A percentile compares a stretch with the other conserved stretches of the same genome.
phyloP scores from a whole-genome alignment of 2,329 filamentous ascomycete genomes.

The Diaporthe vaccinii region DNA sequence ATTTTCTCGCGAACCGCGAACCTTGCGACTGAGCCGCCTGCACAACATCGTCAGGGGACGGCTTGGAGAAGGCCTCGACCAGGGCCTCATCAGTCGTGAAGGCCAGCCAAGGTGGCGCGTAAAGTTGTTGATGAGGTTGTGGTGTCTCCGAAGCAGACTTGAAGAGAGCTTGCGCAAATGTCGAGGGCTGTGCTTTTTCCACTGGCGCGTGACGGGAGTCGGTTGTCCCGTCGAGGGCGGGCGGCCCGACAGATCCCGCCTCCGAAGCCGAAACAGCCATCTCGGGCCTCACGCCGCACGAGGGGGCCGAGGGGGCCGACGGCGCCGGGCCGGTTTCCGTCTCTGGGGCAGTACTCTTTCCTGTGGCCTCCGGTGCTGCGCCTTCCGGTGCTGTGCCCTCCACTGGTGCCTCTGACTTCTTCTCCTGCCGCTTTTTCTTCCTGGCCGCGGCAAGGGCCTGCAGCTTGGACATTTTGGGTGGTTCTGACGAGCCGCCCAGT shows the following conservation, averaged over 20 bases:
- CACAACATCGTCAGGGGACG: constrained; percentile 93
- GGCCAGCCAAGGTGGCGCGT: constrained; percentile 64
- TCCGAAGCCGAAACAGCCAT: no score
- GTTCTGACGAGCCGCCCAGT: constrained; percentile 78
- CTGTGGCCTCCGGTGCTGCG: no score
- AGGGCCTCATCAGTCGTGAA: constrained; percentile 59
- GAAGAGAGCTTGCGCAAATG: constrained; percentile 69
- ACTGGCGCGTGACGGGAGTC: not conserved
- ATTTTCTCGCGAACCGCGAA: constrained; percentile 72
- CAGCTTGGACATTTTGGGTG: constrained; percentile 87
- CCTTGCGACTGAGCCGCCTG: constrained; percentile 90
- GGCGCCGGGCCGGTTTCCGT: no score
- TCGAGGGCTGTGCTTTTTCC: constrained; percentile 58
- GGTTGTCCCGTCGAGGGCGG: constrained; percentile 12
- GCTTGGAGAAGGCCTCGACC: constrained; percentile 80
- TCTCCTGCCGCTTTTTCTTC: constrained; percentile 74
- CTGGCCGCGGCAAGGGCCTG: constrained; percentile 83
- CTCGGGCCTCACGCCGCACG: no score
- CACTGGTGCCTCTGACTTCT: constrained; percentile 49
- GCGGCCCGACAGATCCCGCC: no score
- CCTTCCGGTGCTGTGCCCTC: not conserved
- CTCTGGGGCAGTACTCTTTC: constrained; percentile 15
- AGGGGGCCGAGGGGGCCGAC: no score
- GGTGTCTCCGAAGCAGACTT: constrained; percentile 52
- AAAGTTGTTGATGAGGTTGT: constrained; percentile 48